phyloP scores from a whole-genome alignment of 352 stramenopile genomes.

The Pythium dissimile region DNA sequence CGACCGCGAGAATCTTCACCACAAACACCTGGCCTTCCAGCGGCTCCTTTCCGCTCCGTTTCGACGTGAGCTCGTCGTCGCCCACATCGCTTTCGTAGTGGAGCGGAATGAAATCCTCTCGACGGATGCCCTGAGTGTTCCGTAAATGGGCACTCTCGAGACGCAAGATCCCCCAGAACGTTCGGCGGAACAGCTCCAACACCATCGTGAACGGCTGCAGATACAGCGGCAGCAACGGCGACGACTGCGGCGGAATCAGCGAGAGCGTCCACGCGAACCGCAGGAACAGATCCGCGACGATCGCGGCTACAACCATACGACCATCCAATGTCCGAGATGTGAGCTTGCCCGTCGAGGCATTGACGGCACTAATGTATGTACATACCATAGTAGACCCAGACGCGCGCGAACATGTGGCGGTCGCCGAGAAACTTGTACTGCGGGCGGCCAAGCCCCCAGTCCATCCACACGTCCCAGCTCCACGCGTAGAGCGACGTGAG shows the following conservation, averaged over 20 bases:
- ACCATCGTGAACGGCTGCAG: constrained; percentile 86
- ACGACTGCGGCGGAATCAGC: constrained; percentile 66
- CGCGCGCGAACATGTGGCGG: constrained; percentile 81
- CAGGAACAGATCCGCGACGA: constrained; percentile 77
- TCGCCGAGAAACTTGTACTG: constrained; percentile 75
- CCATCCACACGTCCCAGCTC: constrained; percentile 85
- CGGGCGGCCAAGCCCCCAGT: constrained; percentile 80
- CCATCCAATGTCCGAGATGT: background rate
- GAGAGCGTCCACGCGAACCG: constrained; percentile 82
- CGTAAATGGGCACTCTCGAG: constrained; percentile 85
- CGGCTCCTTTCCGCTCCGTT: constrained; percentile 26
- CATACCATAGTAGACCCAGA: constrained; percentile 72
- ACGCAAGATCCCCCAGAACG: constrained; percentile 85
- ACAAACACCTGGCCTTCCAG: constrained; percentile 31
- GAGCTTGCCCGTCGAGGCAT: too few relatives aligned
- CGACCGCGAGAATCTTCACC: constrained; percentile 34
- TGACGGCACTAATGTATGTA: too few relatives aligned
- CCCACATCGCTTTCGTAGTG: constrained; percentile 78
- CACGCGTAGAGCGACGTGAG: constrained; percentile 78
- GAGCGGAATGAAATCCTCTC: constrained; percentile 79
- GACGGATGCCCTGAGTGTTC: constrained; percentile 82
- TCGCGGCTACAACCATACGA: constrained; percentile 41
- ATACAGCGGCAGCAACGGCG: constrained; percentile 60
- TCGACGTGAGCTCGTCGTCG: constrained; percentile 31
- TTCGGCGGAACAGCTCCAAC: constrained; percentile 77